phyloP scores from a whole-genome alignment of 2,329 filamentous ascomycete species.

The Zymoseptoria crescenta region DNA sequence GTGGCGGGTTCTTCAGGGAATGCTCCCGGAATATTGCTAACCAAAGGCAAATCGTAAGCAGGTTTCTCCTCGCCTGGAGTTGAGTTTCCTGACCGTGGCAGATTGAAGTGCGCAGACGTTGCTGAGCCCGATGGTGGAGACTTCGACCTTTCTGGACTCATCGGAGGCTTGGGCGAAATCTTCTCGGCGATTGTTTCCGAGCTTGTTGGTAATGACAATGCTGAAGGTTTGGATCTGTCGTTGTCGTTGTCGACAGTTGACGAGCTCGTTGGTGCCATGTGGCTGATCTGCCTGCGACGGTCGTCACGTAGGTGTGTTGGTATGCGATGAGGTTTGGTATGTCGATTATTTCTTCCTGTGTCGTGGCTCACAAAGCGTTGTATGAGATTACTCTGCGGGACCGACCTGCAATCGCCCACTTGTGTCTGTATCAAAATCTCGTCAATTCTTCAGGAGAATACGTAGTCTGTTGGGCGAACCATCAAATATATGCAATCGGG shows the following conservation, averaged over 20 bases:
- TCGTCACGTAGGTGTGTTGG: too few relatives aligned
- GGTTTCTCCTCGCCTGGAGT: background rate
- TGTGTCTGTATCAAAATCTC: too few relatives aligned
- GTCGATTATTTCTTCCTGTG: background rate
- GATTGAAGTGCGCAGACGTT: background rate
- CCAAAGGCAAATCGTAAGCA: background rate
- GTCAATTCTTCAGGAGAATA: too few relatives aligned
- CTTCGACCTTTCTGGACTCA: background rate
- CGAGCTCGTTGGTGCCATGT: background rate
- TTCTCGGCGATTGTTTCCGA: background rate
- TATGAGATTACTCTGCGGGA: too few relatives aligned
- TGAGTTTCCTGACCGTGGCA: background rate
- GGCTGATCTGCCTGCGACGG: too few relatives aligned
- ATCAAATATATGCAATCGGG: background rate
- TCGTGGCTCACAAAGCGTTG: background rate
- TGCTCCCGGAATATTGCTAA: background rate
- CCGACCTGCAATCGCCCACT: background rate
- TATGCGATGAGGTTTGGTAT: background rate
- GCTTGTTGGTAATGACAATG: background rate
- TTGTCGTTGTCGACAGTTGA: background rate
- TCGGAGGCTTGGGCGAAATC: background rate
- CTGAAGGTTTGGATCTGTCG: background rate
- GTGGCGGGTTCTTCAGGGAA: background rate
- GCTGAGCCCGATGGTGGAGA: background rate
- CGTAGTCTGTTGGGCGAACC: too few relatives aligned